A percentile compares a stretch with the other conserved stretches of the same genome.
Evolutionary conservation across 164 flowering plant genomes (phyloP).

Genomic region (Platanus orientalis): DNA sequence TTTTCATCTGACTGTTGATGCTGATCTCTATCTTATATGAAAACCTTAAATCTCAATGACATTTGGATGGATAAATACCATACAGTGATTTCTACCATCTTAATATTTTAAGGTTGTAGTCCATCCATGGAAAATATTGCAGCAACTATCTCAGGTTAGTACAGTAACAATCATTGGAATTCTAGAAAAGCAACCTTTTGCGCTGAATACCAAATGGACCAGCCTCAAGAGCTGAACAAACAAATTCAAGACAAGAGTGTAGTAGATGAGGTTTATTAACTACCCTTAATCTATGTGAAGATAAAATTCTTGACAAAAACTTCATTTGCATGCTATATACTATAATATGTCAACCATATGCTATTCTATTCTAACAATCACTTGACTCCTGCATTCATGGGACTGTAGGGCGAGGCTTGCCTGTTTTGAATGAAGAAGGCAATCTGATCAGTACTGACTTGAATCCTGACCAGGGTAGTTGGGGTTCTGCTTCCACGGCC

Average conservation of each 20-base stretch:
- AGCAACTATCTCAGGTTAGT: neutral
- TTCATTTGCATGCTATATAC: neutral
- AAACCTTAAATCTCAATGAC: neutral
- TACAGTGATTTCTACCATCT: neutral
- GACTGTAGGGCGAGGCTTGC: conserved; percentile 63
- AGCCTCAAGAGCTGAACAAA: neutral
- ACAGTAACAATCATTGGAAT: neutral
- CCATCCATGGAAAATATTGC: neutral
- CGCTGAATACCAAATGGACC: neutral
- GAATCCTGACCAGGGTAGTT: conserved; percentile 34
- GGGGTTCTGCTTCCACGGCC: conserved; percentile 44
- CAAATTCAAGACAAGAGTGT: too few relatives aligned
- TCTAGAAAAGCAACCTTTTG: neutral
- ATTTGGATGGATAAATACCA: neutral
- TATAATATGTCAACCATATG: neutral
- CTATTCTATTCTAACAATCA: neutral
- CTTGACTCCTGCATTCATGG: conserved; percentile 9
- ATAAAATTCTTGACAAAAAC: neutral
- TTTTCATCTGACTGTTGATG: too few relatives aligned
- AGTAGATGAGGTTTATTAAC: too few relatives aligned
- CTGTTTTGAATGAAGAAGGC: conserved; percentile 89
- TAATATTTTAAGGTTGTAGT: neutral
- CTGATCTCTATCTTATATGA: too few relatives aligned
- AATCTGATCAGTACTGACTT: conserved; percentile 44
- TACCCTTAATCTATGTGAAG: too few relatives aligned